A percentile compares a stretch with the other conserved stretches of the same genome.
These are phyloP conservation scores for Mallotus japonicus DNA, from an alignment of 441 rosid genomes.

Conservation along the genomic window DNA sequence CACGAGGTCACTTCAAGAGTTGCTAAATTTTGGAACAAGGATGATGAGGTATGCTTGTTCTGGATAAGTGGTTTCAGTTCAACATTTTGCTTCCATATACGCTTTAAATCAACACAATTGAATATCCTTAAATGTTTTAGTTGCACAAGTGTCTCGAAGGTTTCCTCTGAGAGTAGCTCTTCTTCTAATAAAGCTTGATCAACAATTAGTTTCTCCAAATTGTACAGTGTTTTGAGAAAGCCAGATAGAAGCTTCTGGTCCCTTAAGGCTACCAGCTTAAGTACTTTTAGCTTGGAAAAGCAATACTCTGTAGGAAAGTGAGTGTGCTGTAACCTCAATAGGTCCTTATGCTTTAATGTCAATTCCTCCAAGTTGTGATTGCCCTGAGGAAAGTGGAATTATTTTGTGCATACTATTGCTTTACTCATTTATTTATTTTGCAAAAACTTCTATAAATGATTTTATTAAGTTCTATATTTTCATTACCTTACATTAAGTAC, in stretches of 20 bases:
- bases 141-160: background rate
- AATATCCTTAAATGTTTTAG: background rate
- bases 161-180: slow-evolving; percentile 2
- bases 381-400: background rate
- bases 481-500: too few relatives aligned
- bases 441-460: too few relatives aligned
- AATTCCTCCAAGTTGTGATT: background rate
- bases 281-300: background rate
- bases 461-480: too few relatives aligned
- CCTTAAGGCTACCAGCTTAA: background rate
- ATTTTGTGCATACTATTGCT: too few relatives aligned
- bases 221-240: background rate
- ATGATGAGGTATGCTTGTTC: slow-evolving; percentile 3
- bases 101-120: background rate
- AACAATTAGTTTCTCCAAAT: background rate
- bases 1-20: too few relatives aligned
- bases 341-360: background rate
- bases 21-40: too few relatives aligned
- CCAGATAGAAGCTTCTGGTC: background rate
- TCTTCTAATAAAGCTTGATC: background rate
- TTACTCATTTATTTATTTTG: too few relatives aligned
- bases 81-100: background rate
- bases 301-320: background rate
- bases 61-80: background rate
- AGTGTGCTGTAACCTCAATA: too few relatives aligned